Conservation (phyloP, 2,329 filamentous ascomycete genomes). For the Fusarium scirpi region DNA sequence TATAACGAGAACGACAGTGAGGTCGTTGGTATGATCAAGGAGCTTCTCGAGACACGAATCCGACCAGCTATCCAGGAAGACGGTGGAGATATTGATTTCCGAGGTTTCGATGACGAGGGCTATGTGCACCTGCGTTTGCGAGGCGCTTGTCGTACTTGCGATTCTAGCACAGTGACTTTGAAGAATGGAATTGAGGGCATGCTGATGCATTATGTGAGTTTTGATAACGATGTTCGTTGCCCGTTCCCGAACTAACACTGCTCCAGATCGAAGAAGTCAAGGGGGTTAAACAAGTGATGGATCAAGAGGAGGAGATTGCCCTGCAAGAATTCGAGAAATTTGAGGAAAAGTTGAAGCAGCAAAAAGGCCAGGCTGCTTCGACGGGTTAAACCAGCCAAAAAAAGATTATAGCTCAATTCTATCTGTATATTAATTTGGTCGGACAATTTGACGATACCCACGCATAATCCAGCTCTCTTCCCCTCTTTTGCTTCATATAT, state of each 20-base stretch:
- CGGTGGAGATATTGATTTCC: constrained; percentile 95
- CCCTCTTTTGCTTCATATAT: not conserved
- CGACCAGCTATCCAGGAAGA: constrained; percentile 97
- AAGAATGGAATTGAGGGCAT: constrained; percentile 99
- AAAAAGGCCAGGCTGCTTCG: constrained; percentile 56
- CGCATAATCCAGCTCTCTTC: constrained; percentile 10
- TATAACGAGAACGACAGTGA: constrained; percentile 94
- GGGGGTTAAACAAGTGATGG: constrained; percentile 89
- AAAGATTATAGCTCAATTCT: not conserved
- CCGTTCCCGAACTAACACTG: constrained; percentile 44
- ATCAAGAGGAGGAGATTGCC: constrained; percentile 91
- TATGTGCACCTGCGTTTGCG: constrained; percentile 88
- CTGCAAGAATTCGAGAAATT: constrained; percentile 92
- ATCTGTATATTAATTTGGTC: constrained; percentile 44
- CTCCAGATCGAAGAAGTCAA: constrained; percentile 92
- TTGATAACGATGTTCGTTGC: constrained; percentile 41
- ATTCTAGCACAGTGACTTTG: constrained; percentile 94
- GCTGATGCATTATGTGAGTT: constrained; percentile 91
- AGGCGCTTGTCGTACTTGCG: constrained; percentile 94
- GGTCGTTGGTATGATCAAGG: constrained; percentile 98
- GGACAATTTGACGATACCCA: constrained; percentile 47
- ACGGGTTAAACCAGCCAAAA: constrained; percentile 10
- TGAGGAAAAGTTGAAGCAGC: constrained; percentile 80
- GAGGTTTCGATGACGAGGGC: constrained; percentile 85
- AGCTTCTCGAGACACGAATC: constrained; percentile 94